Evolutionary conservation across 2,329 filamentous ascomycete species (phyloP).

Genomic region (Diaporthe citriasiana): DNA sequence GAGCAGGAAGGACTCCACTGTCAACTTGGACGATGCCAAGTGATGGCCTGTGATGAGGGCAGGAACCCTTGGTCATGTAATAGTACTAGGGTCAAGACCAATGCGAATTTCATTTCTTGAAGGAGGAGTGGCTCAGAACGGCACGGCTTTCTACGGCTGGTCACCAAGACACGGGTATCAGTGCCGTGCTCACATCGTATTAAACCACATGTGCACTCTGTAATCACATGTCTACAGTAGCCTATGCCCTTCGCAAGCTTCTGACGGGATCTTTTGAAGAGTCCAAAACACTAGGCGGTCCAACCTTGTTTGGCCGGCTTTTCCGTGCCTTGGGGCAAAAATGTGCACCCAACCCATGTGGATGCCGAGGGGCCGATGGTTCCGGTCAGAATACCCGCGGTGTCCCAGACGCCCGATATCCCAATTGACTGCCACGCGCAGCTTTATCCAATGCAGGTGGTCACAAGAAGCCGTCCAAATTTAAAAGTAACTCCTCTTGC

Average conservation of each 20-base stretch:
- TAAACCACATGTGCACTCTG: not conserved
- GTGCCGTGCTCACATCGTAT: not conserved
- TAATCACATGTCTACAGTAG: not conserved
- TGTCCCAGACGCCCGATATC: not conserved
- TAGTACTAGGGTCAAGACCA: not conserved
- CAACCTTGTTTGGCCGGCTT: not conserved
- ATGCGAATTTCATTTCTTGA: not conserved
- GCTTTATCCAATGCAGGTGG: too few relatives aligned
- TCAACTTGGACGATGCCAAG: not conserved
- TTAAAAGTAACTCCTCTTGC: not conserved
- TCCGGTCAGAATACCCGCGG: conserved; percentile 12
- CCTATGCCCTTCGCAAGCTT: not conserved
- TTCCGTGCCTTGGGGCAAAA: not conserved
- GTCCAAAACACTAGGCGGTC: not conserved
- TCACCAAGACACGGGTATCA: not conserved
- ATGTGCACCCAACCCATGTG: not conserved
- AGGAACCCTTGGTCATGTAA: not conserved
- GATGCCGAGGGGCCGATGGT: not conserved
- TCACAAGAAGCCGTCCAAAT: not conserved
- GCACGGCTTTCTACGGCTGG: not conserved
- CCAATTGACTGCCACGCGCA: not conserved
- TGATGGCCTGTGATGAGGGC: not conserved
- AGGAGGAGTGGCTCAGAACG: not conserved
- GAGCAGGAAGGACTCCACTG: conserved; percentile 4
- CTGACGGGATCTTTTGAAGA: not conserved